Evolutionary conservation across 73 alveolate species (phyloP), one percentile per base, ranked within the genome.

Genomic region (Stentor coeruleus): DNA sequence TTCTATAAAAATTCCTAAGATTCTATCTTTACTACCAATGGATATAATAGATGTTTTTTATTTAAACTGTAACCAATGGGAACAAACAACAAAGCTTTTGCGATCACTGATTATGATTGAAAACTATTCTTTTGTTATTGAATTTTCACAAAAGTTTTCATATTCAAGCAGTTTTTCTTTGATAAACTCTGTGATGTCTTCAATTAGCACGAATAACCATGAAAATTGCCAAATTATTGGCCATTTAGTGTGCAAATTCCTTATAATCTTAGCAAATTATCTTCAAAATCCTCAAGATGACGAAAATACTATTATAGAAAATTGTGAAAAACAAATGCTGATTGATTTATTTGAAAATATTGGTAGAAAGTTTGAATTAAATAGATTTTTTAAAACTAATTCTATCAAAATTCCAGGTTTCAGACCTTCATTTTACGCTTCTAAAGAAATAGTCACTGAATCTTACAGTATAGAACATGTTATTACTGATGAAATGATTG

Each of bases 381-480:
- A 14, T 59, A 14, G 30, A 14, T 59, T 26, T 59, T 59, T 6
- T 20, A 59, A 59, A 38, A 26, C 11, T 59, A 3, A 6, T 59
- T 6, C 11, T 59, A 59, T 59, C 11, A 26, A 59, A 28, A 6
- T 3, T 3, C 3, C 39, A 20, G 14, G 37, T 20, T 66, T 66
- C 39, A 20, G 79, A 20, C 79, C 79, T 31, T 26, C 79, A 26
- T 66, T 66, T 66, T 66, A 66, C 37, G 79, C 79, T 20, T 66
- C 79, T 1, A 66, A 66, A 33, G 37, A 20, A 31, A 66, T 20
- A 28, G 11, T 31, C 37, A 31, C 40, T 20, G 79, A 66, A 66
- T 20, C 42, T 20, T 66, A 31, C 40, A 31, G 33, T 33, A 15
- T 66, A 11, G 79, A 66, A 40, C 79, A 66, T 66, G 33, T 14